Evolutionary conservation across 2,329 filamentous ascomycete species (phyloP).

Genomic region (Xylariaceae sp.): DNA sequence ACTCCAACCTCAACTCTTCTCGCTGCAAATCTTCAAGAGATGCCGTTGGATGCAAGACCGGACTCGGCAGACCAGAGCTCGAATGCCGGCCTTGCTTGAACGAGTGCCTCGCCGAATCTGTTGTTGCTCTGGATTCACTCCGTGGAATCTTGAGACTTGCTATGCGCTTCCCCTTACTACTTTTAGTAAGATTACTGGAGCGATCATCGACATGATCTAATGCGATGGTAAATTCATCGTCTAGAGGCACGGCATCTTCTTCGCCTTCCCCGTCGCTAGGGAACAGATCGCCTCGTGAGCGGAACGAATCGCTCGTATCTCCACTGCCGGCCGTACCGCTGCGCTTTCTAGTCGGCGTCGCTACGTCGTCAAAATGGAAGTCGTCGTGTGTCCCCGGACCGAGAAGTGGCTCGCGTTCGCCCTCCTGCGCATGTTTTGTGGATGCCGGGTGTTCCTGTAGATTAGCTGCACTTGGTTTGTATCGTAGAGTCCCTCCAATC

Average conservation of each 20-base stretch:
- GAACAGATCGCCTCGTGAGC: conserved; percentile 84
- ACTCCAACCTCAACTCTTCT: conserved; percentile 48
- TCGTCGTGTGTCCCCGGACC: conserved; percentile 17
- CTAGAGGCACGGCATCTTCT: conserved; percentile 86
- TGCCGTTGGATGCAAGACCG: conserved; percentile 37
- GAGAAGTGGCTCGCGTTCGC: conserved; percentile 67
- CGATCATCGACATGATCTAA: conserved; percentile 73
- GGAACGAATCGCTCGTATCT: conserved; percentile 77
- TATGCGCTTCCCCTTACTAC: conserved; percentile 55
- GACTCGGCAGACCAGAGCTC: conserved; percentile 32
- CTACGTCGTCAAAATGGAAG: conserved; percentile 20
- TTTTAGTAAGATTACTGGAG: conserved; percentile 60
- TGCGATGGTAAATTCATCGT: conserved; percentile 85
- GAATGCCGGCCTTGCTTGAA: conserved; percentile 23
- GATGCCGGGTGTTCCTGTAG: conserved; percentile 76
- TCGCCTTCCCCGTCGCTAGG: conserved; percentile 81
- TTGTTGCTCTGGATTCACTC: conserved; percentile 54
- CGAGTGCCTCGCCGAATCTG: conserved; percentile 39
- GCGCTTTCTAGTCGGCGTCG: conserved; percentile 50
- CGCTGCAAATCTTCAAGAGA: conserved; percentile 48
- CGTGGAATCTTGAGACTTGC: conserved; percentile 40
- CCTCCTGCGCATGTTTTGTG: conserved; percentile 37
- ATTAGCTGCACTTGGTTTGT: conserved; percentile 86
- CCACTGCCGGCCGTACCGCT: conserved; percentile 77
- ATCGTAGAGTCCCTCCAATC: conserved; percentile 74